These are phyloP conservation scores for Lotmaria passim DNA, from an alignment of 208 protist species.

Conservation along the genomic window DNA sequence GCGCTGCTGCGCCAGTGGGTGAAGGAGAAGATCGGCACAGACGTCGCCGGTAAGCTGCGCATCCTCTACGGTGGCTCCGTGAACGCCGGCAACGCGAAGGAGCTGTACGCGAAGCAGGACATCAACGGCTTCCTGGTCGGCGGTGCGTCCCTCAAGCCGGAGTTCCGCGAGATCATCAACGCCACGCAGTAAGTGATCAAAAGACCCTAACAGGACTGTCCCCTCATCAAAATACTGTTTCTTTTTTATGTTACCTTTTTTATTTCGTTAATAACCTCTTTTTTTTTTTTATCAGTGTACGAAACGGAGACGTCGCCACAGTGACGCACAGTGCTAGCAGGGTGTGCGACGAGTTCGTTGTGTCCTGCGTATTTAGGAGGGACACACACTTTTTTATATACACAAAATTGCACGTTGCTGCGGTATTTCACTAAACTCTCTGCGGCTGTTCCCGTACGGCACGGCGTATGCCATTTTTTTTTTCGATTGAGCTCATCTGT, in stretches of 20 bases:
- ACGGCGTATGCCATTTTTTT: too few species aligned
- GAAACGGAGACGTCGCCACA: background rate
- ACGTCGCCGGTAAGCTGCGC: conserved; percentile 90
- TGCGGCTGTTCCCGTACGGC: too few species aligned
- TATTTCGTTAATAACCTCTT: background rate
- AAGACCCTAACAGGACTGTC: background rate
- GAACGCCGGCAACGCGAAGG: conserved; percentile 87
- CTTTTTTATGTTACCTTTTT: background rate
- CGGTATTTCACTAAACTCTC: too few species aligned
- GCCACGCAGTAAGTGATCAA: conserved; percentile 48
- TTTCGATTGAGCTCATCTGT: too few species aligned
- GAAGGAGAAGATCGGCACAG: conserved; percentile 71
- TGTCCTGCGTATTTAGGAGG: too few species aligned
- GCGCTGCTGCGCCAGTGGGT: conserved; percentile 92
- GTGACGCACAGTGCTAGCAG: background rate
- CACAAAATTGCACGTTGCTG: too few species aligned
- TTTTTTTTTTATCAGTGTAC: background rate
- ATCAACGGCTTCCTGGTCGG: conserved; percentile 36
- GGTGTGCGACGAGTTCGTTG: too few species aligned
- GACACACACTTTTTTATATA: too few species aligned
- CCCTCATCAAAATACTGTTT: conserved; percentile 3
- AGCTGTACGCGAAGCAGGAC: conserved; percentile 80
- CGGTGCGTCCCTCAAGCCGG: conserved; percentile 96
- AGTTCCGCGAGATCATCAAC: conserved; percentile 96
- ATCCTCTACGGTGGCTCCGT: conserved; percentile 99